A percentile compares a stretch with the other conserved stretches of the same genome.
phyloP scores from a whole-genome alignment of 2,329 filamentous ascomycete species.

The Alternaria angustiovoidea region DNA sequence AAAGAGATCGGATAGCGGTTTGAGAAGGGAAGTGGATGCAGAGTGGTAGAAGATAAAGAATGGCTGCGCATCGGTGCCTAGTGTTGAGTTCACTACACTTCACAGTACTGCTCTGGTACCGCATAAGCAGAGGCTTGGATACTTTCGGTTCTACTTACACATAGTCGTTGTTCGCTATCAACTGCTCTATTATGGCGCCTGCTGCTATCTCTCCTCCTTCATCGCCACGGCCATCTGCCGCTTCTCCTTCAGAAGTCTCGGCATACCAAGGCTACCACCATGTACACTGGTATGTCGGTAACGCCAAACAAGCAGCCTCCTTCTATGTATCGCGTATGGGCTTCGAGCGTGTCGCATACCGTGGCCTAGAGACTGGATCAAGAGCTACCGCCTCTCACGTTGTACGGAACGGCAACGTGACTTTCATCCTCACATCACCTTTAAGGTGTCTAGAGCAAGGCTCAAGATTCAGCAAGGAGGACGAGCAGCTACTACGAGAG shows the following conservation, averaged over 20 bases:
- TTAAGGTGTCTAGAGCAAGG: slow-evolving; percentile 61
- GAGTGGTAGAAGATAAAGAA: slow-evolving; percentile 30
- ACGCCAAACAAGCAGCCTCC: slow-evolving; percentile 91
- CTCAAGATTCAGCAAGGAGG: slow-evolving; percentile 56
- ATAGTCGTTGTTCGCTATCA: neutral
- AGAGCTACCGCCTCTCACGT: slow-evolving; percentile 85
- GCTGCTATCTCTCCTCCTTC: slow-evolving; percentile 54
- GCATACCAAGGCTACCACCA: slow-evolving; percentile 87
- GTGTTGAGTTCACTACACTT: neutral
- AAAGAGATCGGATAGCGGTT: slow-evolving; percentile 33
- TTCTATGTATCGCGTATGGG: slow-evolving; percentile 91
- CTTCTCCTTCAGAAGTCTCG: slow-evolving; percentile 48
- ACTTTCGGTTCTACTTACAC: neutral
- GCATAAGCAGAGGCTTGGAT: neutral
- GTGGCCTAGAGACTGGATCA: slow-evolving; percentile 86
- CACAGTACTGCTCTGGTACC: neutral
- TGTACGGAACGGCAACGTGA: slow-evolving; percentile 76
- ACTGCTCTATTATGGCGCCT: slow-evolving; percentile 39
- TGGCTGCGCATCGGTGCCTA: slow-evolving; percentile 11
- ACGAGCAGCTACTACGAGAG: slow-evolving; percentile 71
- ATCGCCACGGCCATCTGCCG: slow-evolving; percentile 38
- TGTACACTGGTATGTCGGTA: slow-evolving; percentile 95
- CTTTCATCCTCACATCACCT: slow-evolving; percentile 85
- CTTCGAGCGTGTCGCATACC: slow-evolving; percentile 83
- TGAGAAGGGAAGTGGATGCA: slow-evolving; percentile 30